A percentile compares a stretch with the other conserved stretches of the same genome.
Evolutionary conservation across 257 asterid species (phyloP).

Genomic region (Nicotiana tabacum): DNA sequence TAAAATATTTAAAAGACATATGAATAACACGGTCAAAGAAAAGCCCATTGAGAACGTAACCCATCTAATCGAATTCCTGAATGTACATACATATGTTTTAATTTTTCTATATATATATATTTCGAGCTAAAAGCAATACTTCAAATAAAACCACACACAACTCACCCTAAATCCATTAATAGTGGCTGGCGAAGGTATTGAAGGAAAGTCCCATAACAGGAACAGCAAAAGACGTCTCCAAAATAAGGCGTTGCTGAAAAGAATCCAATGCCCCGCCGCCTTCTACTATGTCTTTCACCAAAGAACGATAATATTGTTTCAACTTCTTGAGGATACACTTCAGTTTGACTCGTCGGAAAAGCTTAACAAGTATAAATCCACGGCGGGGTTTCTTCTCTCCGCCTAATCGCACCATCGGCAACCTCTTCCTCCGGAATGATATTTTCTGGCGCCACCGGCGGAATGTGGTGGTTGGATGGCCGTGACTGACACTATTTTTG

Average conservation of each 20-base stretch:
- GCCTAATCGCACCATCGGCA: conserved; percentile 57
- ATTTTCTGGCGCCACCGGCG: conserved; percentile 37
- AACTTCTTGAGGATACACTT: conserved; percentile 38
- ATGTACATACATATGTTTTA: too few relatives aligned
- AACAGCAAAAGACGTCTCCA: conserved; percentile 60
- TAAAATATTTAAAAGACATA: too few relatives aligned
- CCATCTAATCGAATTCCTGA: too few relatives aligned
- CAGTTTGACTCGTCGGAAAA: conserved; percentile 40
- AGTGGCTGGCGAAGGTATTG: conserved; percentile 13
- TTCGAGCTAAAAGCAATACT: too few relatives aligned
- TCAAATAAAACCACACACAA: too few relatives aligned
- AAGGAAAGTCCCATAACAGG: conserved; percentile 54
- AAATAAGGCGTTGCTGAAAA: conserved; percentile 43
- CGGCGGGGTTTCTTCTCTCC: conserved; percentile 36
- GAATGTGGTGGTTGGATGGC: background rate
- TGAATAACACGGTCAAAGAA: too few relatives aligned
- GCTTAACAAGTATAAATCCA: conserved; percentile 33
- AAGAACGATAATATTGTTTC: conserved; percentile 29
- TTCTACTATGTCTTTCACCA: conserved; percentile 36
- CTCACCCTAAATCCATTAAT: background rate
- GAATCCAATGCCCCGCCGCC: conserved; percentile 39
- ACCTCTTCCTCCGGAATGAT: conserved; percentile 26
- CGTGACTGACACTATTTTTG: background rate
- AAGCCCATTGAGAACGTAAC: too few relatives aligned
- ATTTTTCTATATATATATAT: too few relatives aligned